These are phyloP conservation scores for Amaranthus palmeri DNA, from an alignment of 148 eudicot genomes.

Conservation along the genomic window DNA sequence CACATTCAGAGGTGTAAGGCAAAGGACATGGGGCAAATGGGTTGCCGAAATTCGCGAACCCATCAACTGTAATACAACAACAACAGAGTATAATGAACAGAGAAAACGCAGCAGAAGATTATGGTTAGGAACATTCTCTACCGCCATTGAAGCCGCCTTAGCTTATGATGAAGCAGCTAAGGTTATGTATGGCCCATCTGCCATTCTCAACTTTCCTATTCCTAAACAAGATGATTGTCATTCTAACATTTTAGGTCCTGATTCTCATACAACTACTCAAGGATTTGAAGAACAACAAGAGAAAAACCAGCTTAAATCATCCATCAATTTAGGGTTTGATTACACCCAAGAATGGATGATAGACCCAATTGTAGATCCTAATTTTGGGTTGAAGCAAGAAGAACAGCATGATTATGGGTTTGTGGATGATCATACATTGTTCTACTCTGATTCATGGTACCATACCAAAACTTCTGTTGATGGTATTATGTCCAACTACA, in stretches of 20 bases:
- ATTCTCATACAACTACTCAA: conserved; percentile 5
- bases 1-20: conserved; percentile 42
- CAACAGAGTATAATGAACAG: not conserved
- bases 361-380: conserved; percentile 22
- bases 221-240: not conserved
- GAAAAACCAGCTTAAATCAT: conserved; percentile 12
- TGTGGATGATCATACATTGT: conserved; percentile 10
- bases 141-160: conserved; percentile 42
- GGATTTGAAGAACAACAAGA: conserved; percentile 14
- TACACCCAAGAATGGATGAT: conserved; percentile 29
- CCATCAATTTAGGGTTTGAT: conserved; percentile 27
- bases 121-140: conserved; percentile 48
- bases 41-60: conserved; percentile 55
- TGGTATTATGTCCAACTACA: conserved; percentile 1
- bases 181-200: conserved; percentile 44
- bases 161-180: conserved; percentile 52
- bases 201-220: conserved; percentile 43
- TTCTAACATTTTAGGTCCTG: conserved; percentile 6
- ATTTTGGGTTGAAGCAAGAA: conserved; percentile 21
- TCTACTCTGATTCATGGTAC: conserved; percentile 14
- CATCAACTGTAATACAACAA: conserved; percentile 1
- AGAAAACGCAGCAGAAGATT: conserved; percentile 31
- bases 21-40: conserved; percentile 60
- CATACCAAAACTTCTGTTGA: conserved; percentile 13
- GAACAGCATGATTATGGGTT: conserved; percentile 11